Evolutionary conservation across 352 stramenopile species (phyloP), one percentile per base, ranked within the genome.

Genomic region (Phytopythium litorale): DNA sequence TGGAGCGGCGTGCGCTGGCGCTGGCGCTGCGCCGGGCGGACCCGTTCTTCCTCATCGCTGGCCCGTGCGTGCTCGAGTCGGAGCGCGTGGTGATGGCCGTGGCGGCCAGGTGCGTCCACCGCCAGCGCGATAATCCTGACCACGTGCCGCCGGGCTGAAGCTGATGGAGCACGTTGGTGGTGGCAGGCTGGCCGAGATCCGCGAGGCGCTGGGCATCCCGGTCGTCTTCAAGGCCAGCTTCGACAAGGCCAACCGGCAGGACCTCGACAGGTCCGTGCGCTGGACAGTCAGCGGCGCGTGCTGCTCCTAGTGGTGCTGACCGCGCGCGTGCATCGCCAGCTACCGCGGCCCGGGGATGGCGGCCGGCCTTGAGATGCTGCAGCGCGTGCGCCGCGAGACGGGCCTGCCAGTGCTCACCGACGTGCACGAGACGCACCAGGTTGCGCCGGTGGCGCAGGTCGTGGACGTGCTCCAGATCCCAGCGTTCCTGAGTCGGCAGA

Each of bases 221-320:
- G 79, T 94, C 32, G 70, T 97, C 59, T 97, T 96, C 72, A 97
- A 97, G 60, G 86, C 84, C 0, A 96, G 87, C 60, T 97, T 94
- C 58, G 88, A 96, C 75, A 97, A 97, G 56, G 87, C 88, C 32
- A 96, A 97, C 58, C 84, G 88, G 13, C 87, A 95, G 66, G 79
- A 93, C 48, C 66, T 94, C 37, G 73, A 67, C 37, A 84, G 78
- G 70, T 79, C 64, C 25, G 46, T n/a, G 11, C 16, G 9, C 4
- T 15, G 46, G 33, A 15, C 18, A 40, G 4, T 40, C 6, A 35
- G 21, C 4, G 18, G 16, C 16, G 12, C 25, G 43, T 19, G 25
- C 33, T 19, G 16, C 3, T 32, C 28, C 28, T 13, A 43, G 7
- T 4, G n/a, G 15, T 28, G 4, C 45, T 37, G 30, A 21, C 43